A percentile compares a stretch with the other conserved stretches of the same genome.
These are phyloP conservation scores for Panaeolus papilionaceus DNA, from an alignment of 768 basidiomycete species.

Conservation along the genomic window DNA sequence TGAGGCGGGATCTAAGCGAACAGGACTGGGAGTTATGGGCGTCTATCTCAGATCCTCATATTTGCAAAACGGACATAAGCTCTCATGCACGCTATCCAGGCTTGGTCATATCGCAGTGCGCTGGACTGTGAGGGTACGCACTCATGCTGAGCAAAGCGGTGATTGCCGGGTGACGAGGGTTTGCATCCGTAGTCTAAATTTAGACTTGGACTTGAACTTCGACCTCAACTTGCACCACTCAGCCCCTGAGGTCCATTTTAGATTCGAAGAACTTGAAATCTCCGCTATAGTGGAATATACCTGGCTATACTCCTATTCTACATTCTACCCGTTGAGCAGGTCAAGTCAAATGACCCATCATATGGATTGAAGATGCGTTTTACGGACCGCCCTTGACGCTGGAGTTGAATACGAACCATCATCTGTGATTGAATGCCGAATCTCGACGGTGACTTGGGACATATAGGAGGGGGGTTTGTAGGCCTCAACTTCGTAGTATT, in stretches of 20 bases:
- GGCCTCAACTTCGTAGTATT: not conserved
- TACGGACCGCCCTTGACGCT: not conserved
- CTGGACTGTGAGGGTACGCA: not conserved
- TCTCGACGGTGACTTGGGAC: not conserved
- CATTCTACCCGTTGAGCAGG: not conserved
- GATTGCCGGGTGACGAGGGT: not conserved
- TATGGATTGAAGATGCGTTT: not conserved
- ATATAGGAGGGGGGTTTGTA: not conserved
- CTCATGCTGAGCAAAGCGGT: not conserved
- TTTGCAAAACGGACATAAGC: too few species aligned
- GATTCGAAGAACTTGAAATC: constrained; percentile 5
- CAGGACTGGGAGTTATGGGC: too few species aligned
- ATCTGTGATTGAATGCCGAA: too few species aligned
- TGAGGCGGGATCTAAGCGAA: too few species aligned
- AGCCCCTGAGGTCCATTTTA: not conserved
- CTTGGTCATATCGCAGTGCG: too few species aligned
- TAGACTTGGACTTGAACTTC: not conserved
- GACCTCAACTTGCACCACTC: not conserved
- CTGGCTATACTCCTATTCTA: not conserved
- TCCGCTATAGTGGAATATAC: not conserved
- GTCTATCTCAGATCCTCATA: too few species aligned
- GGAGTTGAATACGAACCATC: too few species aligned
- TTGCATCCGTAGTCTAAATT: not conserved
- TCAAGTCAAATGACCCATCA: constrained; percentile 3
- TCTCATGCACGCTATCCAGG: too few species aligned